Percentiles rank a stretch among this genome's conserved stretches.
These are phyloP conservation scores for Serendipita vermifera DNA, from an alignment of 768 basidiomycete genomes.

Conservation along the genomic window DNA sequence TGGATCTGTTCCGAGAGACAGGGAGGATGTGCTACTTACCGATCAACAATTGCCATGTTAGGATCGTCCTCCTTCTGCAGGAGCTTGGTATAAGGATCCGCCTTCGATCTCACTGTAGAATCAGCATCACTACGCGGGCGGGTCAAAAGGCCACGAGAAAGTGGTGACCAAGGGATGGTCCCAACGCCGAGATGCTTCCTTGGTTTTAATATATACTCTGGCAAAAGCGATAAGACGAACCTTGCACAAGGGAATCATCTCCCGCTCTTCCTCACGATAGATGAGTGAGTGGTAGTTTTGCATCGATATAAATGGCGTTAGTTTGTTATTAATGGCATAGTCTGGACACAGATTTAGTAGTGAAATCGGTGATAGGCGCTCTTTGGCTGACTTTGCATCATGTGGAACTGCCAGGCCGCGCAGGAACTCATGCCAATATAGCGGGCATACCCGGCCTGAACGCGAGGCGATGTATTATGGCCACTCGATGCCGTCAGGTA, in stretches of 20 bases:
- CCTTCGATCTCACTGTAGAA: conserved; percentile 16
- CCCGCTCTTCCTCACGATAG: conserved; percentile 38
- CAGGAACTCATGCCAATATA: conserved; percentile 40
- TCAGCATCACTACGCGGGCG: conserved; percentile 24
- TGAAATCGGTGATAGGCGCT: neutral
- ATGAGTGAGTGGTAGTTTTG: conserved; percentile 42
- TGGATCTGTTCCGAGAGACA: neutral
- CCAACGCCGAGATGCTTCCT: conserved; percentile 30
- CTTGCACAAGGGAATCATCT: conserved; percentile 11
- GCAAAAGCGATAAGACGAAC: neutral
- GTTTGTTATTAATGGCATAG: conserved; percentile 32
- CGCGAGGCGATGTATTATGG: no score
- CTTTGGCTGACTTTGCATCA: conserved; percentile 24
- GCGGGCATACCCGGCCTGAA: conserved; percentile 35
- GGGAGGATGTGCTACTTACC: conserved; percentile 9
- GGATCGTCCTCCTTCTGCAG: conserved; percentile 22
- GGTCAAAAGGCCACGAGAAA: conserved; percentile 29
- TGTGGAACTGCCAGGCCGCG: conserved; percentile 33
- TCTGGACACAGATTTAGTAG: conserved; percentile 15
- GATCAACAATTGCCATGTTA: conserved; percentile 26
- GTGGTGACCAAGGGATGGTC: conserved; percentile 39
- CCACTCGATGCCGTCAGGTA: no score
- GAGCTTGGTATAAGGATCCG: conserved; percentile 17
- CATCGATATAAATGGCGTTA: conserved; percentile 45
- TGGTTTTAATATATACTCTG: neutral